Evolutionary conservation across 805 yeast species (phyloP).

Genomic region (Scheffersomyces amazonensis): DNA sequence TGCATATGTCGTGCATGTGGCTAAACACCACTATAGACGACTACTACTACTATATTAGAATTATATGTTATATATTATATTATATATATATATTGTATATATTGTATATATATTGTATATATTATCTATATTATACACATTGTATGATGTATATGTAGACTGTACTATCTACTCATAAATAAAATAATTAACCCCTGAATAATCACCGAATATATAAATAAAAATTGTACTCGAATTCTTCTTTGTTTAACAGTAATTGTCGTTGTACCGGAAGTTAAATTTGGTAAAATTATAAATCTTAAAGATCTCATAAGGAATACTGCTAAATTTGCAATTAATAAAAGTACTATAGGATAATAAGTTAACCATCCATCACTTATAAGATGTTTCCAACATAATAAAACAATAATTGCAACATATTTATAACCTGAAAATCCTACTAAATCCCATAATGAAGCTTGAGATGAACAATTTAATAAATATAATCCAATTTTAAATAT

Average conservation of each 20-base stretch:
- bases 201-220: slow-evolving; percentile 79
- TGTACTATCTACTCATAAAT: slow-evolving; percentile 52
- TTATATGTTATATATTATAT: too few species aligned
- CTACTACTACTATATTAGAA: too few species aligned
- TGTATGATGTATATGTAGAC: too few species aligned
- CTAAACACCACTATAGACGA: too few species aligned
- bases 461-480: slow-evolving; percentile 66
- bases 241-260: slow-evolving; percentile 65
- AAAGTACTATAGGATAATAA: slow-evolving; percentile 32
- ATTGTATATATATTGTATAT: too few species aligned
- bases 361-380: slow-evolving; percentile 30
- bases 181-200: slow-evolving; percentile 76
- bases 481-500: slow-evolving; percentile 82
- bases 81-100: too few species aligned
- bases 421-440: slow-evolving; percentile 92
- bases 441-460: slow-evolving; percentile 67
- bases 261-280: slow-evolving; percentile 42
- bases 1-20: too few species aligned
- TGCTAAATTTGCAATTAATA: slow-evolving; percentile 44
- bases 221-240: slow-evolving; percentile 79
- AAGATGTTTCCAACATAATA: slow-evolving; percentile 50
- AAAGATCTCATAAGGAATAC: slow-evolving; percentile 69
- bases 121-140: too few species aligned
- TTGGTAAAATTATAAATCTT: slow-evolving; percentile 64
- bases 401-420: slow-evolving; percentile 73